Evolutionary conservation across 106 monocot species (phyloP), one percentile per base, ranked within the genome.

Genomic region (Allium fistulosum): DNA sequence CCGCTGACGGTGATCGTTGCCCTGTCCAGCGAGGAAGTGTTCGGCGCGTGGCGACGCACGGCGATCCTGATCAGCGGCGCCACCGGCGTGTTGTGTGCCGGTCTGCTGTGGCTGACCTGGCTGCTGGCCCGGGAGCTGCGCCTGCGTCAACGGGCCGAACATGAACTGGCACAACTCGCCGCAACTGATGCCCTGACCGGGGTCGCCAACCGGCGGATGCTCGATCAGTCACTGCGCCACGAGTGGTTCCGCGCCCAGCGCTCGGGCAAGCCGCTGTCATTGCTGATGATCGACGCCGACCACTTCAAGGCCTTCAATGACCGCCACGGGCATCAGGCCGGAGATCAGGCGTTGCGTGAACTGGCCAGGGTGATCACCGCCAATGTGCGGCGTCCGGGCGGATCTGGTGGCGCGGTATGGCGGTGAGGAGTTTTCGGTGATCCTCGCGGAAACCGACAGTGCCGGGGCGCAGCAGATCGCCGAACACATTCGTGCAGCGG

Each of bases 231-330:
- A n/a, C n/a, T n/a, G n/a, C n/a, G n/a, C 53, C 53, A n/a, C 63
- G 63, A 64, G n/a, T 26, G 8, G 63, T 47, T 27, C 9, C 63
- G 63, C 6, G 63, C 63, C 22, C 12, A 46, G 27, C 63, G 18
- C 6, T 6, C 18, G 12, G 27, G 15, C 9, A 6, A 13, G 63
- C 63, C 63, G 63, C 12, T 64, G 26, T 6, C 63, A 10, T 4
- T 64, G 27, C 27, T 64, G 63, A 7, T 64, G 27, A 15, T 46
- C 63, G 63, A 64, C 26, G 9, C 48, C 63, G 63, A 64, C 63
- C 27, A 46, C 26, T 64, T 64, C 63, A 64, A 64, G 63, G 63
- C 63, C 63, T 10, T 28, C 63, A 64, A 64, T 47, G 63, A 64
- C 63, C 63, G 63, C 26, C 26, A 28, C 37, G 63, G 59, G 9